phyloP scores from a whole-genome alignment of 768 basidiomycete species.

The Rhodotorula diobovata region DNA sequence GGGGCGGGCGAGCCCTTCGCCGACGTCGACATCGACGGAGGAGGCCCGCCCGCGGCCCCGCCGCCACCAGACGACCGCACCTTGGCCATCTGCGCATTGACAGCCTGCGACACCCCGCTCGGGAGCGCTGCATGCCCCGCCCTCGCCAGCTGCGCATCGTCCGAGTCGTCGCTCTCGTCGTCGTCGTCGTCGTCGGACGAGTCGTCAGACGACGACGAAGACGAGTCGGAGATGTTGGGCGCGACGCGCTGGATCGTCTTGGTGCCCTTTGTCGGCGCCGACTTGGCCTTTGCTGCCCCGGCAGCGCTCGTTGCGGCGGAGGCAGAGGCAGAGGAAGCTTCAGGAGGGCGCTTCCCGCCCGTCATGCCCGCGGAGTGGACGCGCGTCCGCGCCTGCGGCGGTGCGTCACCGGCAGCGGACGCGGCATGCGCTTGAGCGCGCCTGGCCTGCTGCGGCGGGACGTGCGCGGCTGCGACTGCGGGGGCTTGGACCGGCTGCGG shows the following conservation, averaged over 20 bases:
- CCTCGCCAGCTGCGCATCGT: neutral
- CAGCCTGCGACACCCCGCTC: neutral
- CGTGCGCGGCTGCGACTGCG: neutral
- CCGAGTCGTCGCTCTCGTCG: neutral
- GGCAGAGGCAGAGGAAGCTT: neutral
- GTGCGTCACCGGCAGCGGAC: neutral
- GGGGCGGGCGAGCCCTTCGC: neutral
- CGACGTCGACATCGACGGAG: neutral
- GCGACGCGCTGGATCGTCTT: constrained; percentile 1
- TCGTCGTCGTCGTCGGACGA: neutral
- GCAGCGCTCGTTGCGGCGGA: neutral
- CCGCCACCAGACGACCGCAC: neutral
- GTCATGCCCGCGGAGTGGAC: neutral
- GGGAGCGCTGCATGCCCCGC: neutral
- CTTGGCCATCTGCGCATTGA: constrained; percentile 2
- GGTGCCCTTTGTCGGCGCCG: neutral
- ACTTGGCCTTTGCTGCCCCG: too few species aligned
- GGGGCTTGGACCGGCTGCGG: too few species aligned
- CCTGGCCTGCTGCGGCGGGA: too few species aligned
- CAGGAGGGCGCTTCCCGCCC: neutral
- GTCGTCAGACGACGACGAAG: neutral
- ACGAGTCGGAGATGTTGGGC: constrained; percentile 2
- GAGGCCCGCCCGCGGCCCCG: neutral
- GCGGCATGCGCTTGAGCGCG: neutral
- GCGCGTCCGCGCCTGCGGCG: neutral